A percentile compares a stretch with the other conserved stretches of the same genome.
phyloP scores from a whole-genome alignment of 2,329 filamentous ascomycete species.

The Mycosphaerella sp. region DNA sequence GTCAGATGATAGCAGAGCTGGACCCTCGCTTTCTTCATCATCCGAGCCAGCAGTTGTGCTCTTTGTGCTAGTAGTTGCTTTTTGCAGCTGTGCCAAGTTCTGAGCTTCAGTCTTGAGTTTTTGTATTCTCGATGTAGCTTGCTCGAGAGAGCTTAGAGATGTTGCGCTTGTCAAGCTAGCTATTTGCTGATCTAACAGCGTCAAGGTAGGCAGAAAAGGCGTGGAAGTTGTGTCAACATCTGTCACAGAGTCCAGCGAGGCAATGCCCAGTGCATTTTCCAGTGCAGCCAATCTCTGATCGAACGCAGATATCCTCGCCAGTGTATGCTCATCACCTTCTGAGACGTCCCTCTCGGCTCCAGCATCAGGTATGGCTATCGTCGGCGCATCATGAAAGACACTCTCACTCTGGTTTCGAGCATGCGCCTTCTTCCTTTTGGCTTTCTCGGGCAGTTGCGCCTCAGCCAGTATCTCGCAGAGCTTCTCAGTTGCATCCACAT shows the following conservation, averaged over 20 bases:
- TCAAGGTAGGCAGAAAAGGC: constrained; percentile 76
- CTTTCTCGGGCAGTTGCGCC: constrained; percentile 5
- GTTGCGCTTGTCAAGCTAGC: constrained; percentile 62
- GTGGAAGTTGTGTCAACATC: constrained; percentile 49
- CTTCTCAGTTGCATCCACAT: constrained; percentile 6
- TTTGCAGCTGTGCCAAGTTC: constrained; percentile 54
- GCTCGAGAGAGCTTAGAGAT: constrained; percentile 66
- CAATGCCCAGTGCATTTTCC: constrained; percentile 75
- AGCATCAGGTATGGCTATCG: constrained; percentile 8
- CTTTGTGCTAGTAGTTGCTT: constrained; percentile 5
- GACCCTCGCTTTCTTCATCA: constrained; percentile 34
- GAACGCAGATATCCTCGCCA: constrained; percentile 80
- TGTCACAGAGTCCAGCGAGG: constrained; percentile 55
- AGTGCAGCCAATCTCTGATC: constrained; percentile 72
- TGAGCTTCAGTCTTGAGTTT: constrained; percentile 57
- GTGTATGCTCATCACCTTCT: constrained; percentile 48
- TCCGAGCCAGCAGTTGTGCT: constrained; percentile 10
- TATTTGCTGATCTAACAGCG: constrained; percentile 74
- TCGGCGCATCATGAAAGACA: constrained; percentile 20
- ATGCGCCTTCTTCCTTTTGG: constrained; percentile 1
- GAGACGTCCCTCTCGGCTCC: not conserved
- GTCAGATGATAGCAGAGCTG: constrained; percentile 44
- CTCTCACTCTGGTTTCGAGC: constrained; percentile 6
- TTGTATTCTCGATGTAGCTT: constrained; percentile 30
- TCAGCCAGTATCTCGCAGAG: constrained; percentile 7